These are phyloP conservation scores for Entelexis sorbosivorans DNA, from an alignment of 1,139 yeast species.

Conservation along the genomic window DNA sequence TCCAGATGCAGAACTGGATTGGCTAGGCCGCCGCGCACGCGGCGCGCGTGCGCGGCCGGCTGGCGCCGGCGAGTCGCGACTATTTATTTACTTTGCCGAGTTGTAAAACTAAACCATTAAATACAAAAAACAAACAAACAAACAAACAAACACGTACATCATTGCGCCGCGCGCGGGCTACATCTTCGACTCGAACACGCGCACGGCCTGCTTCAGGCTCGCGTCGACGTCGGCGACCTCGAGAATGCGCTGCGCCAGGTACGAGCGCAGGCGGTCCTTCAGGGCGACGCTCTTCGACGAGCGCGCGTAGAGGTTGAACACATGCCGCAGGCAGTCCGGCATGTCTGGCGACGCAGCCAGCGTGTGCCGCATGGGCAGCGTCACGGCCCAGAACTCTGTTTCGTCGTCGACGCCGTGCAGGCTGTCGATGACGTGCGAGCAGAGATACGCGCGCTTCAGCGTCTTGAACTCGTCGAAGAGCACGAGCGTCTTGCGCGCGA, in stretches of 20 bases:
- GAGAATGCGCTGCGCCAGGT: slow-evolving; percentile 24
- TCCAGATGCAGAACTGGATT: slow-evolving; percentile 81
- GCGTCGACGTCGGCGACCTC: slow-evolving; percentile 18
- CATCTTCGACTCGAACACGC: slow-evolving; percentile 19
- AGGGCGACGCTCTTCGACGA: slow-evolving; percentile 36
- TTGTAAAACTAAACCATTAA: background rate
- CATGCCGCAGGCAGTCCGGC: slow-evolving; percentile 51
- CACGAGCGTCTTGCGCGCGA: slow-evolving; percentile 36
- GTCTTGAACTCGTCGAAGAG: slow-evolving; percentile 58
- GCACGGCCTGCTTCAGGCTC: slow-evolving; percentile 21
- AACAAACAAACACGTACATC: too few species aligned
- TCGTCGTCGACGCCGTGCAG: slow-evolving; percentile 28
- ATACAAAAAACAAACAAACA: too few species aligned
- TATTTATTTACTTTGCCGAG: background rate
- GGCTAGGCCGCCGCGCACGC: slow-evolving; percentile 1
- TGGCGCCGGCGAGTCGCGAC: too few species aligned
- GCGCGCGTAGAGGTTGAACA: slow-evolving; percentile 62
- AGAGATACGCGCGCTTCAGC: slow-evolving; percentile 57
- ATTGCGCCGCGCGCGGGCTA: too few species aligned
- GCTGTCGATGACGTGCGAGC: slow-evolving; percentile 50
- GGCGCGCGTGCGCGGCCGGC: too few species aligned
- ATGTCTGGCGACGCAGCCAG: slow-evolving; percentile 35
- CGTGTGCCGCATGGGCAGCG: slow-evolving; percentile 54
- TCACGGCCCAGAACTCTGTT: slow-evolving; percentile 46
- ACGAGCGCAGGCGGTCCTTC: slow-evolving; percentile 38